phyloP scores from a whole-genome alignment of 169 alveolate species.

The Sarcocystis neurona region DNA sequence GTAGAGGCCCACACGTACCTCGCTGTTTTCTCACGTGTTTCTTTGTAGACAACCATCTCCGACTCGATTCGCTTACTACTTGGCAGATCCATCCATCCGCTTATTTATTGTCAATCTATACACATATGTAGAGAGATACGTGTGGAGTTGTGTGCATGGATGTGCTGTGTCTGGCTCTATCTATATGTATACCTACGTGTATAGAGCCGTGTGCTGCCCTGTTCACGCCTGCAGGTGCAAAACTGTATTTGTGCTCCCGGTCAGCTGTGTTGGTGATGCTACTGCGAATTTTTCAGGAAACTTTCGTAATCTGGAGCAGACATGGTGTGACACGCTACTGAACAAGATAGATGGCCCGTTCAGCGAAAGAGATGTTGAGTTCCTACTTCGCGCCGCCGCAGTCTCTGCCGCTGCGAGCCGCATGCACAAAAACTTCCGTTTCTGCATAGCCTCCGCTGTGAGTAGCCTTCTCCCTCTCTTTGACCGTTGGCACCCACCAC shows the following conservation, averaged over 20 bases:
- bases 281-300: constrained; percentile 18
- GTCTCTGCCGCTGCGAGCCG: constrained; percentile 46
- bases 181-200: too few relatives aligned
- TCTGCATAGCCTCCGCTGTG: constrained; percentile 54
- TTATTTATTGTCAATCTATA: too few relatives aligned
- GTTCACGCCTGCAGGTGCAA: background rate
- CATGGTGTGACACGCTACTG: constrained; percentile 50
- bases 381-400: constrained; percentile 55
- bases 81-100: background rate
- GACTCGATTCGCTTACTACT: background rate
- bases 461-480: background rate
- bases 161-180: too few relatives aligned
- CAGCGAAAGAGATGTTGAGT: constrained; percentile 26
- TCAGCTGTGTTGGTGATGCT: background rate
- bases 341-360: constrained; percentile 47
- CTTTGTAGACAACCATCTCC: background rate
- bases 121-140: too few relatives aligned
- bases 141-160: background rate
- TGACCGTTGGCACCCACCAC: background rate
- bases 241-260: background rate
- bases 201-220: too few relatives aligned
- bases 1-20: background rate
- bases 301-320: constrained; percentile 43
- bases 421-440: constrained; percentile 41
- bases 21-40: background rate